Percentiles rank a stretch among this genome's conserved stretches.
Evolutionary conservation across 345 rosid genomes (phyloP).

Genomic region (Capsella bursapastoris): DNA sequence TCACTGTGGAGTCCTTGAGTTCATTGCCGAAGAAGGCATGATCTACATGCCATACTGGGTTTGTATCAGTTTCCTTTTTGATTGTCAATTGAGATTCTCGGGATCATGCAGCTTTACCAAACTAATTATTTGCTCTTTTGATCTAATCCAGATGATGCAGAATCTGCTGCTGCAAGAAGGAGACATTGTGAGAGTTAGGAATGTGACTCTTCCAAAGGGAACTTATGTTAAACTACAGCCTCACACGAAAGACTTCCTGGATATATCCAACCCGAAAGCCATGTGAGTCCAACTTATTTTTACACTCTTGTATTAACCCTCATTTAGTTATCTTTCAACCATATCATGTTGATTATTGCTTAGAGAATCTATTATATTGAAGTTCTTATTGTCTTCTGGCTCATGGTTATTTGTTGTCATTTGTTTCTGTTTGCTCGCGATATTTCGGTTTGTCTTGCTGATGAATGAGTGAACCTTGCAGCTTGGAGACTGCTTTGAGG

Average conservation of each 20-base stretch:
- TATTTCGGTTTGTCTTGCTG: constrained; percentile 29
- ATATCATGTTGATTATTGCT: constrained; percentile 4
- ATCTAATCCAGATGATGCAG: constrained; percentile 88
- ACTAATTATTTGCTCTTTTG: constrained; percentile 23
- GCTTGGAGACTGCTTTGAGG: constrained; percentile 95
- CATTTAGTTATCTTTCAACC: background rate
- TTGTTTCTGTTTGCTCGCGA: background rate
- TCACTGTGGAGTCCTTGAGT: constrained; percentile 98
- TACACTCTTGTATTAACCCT: background rate
- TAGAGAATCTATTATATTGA: background rate
- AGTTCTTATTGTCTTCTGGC: constrained; percentile 2
- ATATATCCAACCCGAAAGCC: constrained; percentile 97
- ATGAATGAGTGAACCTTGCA: constrained; percentile 43
- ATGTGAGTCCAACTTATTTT: constrained; percentile 60
- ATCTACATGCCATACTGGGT: constrained; percentile 99
- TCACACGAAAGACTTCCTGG: constrained; percentile 92
- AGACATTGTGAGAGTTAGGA: constrained; percentile 81
- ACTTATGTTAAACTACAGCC: constrained; percentile 95
- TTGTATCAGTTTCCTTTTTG: constrained; percentile 18
- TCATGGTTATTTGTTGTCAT: background rate
- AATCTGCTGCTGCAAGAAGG: constrained; percentile 95
- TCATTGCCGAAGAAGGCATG: constrained; percentile 99
- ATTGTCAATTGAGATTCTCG: background rate
- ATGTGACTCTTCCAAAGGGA: constrained; percentile 96
- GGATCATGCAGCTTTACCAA: constrained; percentile 2